Base-by-base conservation (phyloP, 1,284 basidiomycete genomes). In the Malassezia globosa region DNA sequence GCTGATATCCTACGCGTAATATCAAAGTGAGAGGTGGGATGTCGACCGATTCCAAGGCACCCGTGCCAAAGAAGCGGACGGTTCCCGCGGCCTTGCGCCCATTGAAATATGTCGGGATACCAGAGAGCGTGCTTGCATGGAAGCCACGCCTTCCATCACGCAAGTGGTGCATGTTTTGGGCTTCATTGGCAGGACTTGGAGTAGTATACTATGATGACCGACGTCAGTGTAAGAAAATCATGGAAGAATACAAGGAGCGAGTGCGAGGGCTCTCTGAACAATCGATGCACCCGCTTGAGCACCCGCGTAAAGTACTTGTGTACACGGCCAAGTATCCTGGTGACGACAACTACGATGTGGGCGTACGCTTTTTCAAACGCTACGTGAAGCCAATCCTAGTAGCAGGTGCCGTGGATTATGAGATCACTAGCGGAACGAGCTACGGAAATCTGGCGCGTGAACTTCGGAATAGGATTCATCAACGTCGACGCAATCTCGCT, bases 331-430 rank as follows among this genome's bases (percentile, higher is more conserved):
- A 85, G 69, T 92, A 88, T 80, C 88, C 90, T 1, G 89, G 86
- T 39, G 94, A 97, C 72, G 87, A 92, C 64, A 89, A 96, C 67
- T 81, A 82, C 59, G 82, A 89, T 69, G 81, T 85, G 55, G 80
- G 82, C 46, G 75, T 86, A 65, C 81, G 77, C 71, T 88, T 87
- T 76, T 97, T 96, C 75, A 82, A 85, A 69, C 87, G 85, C 76
- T 96, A 94, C 74, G 81, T 95, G 76, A 94, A 94, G 89, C 92
- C 92, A 5, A 81, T 94, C 55, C 78, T 97, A 11, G 85, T 90
- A 25, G 88, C 92, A 7, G 88, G 89, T 4, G 92, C 87, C 0
- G 76, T 96, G 33, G 92, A 97, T 77, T 96, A 85, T 73, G 82
- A 85, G 41, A 80, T 88, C 68, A 75, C 87, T 46, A 78, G 80